These are phyloP conservation scores for Sporothrix inflata DNA, from an alignment of 2,329 filamentous ascomycete species.

Conservation along the genomic window DNA sequence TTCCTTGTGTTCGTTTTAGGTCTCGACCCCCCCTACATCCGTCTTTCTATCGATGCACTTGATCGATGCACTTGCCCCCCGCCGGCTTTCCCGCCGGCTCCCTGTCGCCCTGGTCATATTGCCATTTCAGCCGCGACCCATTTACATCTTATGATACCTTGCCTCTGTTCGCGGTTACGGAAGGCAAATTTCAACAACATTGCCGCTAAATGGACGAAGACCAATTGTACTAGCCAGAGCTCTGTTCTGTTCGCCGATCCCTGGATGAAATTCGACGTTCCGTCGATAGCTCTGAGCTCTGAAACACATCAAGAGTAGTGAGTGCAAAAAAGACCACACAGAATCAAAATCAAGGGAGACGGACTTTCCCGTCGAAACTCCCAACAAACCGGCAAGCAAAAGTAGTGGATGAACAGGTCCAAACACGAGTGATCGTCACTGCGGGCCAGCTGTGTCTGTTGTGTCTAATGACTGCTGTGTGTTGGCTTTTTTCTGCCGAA, in stretches of 20 bases:
- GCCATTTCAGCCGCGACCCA: background rate
- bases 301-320: no score
- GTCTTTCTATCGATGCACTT: background rate
- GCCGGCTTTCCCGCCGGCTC: background rate
- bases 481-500: no score
- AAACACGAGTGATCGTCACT: background rate
- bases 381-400: background rate
- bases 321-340: no score
- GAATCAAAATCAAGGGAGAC: background rate
- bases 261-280: no score
- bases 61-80: background rate
- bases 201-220: no score
- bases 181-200: no score
- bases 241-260: no score
- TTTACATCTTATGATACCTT: background rate
- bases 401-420: background rate
- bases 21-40: background rate
- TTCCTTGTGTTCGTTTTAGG: background rate
- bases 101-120: constrained; percentile 5
- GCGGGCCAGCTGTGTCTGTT: background rate
- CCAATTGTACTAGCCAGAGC: no score
- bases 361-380: background rate
- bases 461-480: background rate
- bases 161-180: background rate
- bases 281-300: no score